phyloP scores from a whole-genome alignment of 139 green algal species.

The Raphidocelis subcapitata region DNA sequence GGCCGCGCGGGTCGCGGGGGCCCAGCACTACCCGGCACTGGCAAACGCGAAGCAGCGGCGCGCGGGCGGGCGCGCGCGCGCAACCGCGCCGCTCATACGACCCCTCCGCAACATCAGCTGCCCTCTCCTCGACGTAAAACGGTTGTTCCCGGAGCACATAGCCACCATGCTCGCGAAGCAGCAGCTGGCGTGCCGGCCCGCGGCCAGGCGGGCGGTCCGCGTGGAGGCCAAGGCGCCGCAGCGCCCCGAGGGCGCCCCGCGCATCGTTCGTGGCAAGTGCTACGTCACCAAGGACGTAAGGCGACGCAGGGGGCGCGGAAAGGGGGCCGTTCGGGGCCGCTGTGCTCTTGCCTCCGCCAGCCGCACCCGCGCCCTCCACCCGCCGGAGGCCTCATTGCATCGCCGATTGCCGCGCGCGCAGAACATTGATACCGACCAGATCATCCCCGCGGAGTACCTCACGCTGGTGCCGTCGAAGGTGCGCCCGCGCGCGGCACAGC shows the following conservation, averaged over 20 bases:
- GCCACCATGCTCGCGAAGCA: no score
- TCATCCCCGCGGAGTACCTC: slow-evolving; percentile 96
- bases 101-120: no score
- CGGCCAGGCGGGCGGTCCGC: slow-evolving; percentile 6
- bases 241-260: slow-evolving; percentile 30
- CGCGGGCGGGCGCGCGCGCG: no score
- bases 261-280: slow-evolving; percentile 67
- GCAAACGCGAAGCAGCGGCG: no score
- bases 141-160: no score
- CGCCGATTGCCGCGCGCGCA: slow-evolving; percentile 38
- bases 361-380: background rate
- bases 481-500: no score
- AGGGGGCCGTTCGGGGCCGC: background rate
- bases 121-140: no score
- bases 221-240: slow-evolving; percentile 42
- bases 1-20: no score
- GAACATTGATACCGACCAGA: slow-evolving; percentile 98
- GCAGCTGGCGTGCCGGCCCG: no score
- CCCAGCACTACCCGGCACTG: no score
- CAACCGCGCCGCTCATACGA: no score
- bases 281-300: slow-evolving; percentile 82
- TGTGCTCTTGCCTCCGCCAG: background rate
- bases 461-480: slow-evolving; percentile 94
- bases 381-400: background rate
- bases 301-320: background rate